Conservation (phyloP, 2,329 filamentous ascomycete species). For the Clonostachys rhizophaga region DNA sequence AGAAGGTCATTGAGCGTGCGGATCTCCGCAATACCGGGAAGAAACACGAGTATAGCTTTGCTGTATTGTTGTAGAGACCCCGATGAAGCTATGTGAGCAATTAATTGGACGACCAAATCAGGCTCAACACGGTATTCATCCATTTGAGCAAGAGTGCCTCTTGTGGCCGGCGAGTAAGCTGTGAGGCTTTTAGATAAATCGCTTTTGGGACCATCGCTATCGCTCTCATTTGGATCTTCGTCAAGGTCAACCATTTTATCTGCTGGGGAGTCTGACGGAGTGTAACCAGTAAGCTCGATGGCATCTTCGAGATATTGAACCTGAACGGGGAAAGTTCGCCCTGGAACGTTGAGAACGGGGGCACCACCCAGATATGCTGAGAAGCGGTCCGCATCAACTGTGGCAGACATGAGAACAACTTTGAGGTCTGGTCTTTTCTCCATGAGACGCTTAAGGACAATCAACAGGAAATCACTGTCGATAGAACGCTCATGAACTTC, state of each 20-base stretch:
- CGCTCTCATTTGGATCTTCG: slow-evolving; percentile 50
- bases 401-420: slow-evolving; percentile 95
- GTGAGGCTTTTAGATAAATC: slow-evolving; percentile 62
- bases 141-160: slow-evolving; percentile 68
- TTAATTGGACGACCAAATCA: slow-evolving; percentile 75
- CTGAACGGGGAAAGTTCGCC: slow-evolving; percentile 87
- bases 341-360: slow-evolving; percentile 85
- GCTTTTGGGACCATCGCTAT: slow-evolving; percentile 39
- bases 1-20: slow-evolving; percentile 83
- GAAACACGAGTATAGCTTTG: slow-evolving; percentile 88
- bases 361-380: slow-evolving; percentile 83
- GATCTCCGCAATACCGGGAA: slow-evolving; percentile 93
- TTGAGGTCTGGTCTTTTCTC: slow-evolving; percentile 75
- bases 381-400: slow-evolving; percentile 87
- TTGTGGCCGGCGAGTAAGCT: slow-evolving; percentile 72
- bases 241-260: slow-evolving; percentile 59
- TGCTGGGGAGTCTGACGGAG: slow-evolving; percentile 30
- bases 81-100: slow-evolving; percentile 70
- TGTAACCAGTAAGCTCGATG: slow-evolving; percentile 79
- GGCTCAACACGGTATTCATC: slow-evolving; percentile 93
- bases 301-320: slow-evolving; percentile 90
- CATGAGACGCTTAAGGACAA: slow-evolving; percentile 83
- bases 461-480: slow-evolving; percentile 92
- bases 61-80: slow-evolving; percentile 67
- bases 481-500: slow-evolving; percentile 96